Evolutionary conservation across 2,329 filamentous ascomycete species (phyloP).

Genomic region (Cadophora sp.): DNA sequence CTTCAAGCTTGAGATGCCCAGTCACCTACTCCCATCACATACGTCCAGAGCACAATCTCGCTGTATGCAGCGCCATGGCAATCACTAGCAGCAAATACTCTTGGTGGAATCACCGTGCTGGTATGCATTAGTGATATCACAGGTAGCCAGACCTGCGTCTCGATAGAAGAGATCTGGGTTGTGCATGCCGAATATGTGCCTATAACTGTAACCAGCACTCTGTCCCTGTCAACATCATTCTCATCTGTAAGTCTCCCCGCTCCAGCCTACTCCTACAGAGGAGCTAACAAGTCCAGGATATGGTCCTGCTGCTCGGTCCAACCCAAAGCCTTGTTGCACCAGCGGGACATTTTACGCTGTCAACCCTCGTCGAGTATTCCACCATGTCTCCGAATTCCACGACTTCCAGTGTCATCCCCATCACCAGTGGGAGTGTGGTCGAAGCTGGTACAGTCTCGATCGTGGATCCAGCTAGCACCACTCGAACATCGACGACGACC

Average conservation of each 20-base stretch:
- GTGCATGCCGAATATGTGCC: conserved; percentile 31
- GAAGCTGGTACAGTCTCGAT: neutral
- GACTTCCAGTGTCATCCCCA: conserved; percentile 11
- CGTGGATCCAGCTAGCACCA: neutral
- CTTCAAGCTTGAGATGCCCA: conserved; percentile 7
- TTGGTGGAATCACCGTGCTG: conserved; percentile 33
- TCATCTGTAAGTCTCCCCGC: conserved; percentile 27
- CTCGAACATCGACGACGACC: neutral
- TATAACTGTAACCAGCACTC: conserved; percentile 31
- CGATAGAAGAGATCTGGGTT: conserved; percentile 38
- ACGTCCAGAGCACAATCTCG: conserved; percentile 36
- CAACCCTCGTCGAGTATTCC: conserved; percentile 28
- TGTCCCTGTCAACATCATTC: conserved; percentile 34
- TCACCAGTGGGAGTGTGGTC: neutral
- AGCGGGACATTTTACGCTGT: conserved; percentile 29
- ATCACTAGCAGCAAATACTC: conserved; percentile 34
- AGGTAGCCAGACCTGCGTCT: conserved; percentile 24
- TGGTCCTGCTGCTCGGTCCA: conserved; percentile 31
- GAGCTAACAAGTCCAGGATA: conserved; percentile 26
- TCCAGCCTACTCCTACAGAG: neutral
- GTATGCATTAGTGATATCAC: conserved; percentile 30
- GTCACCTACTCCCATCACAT: conserved; percentile 22
- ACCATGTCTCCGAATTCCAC: conserved; percentile 26
- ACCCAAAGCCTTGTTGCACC: conserved; percentile 28
- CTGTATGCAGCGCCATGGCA: conserved; percentile 42